Evolutionary conservation across 2,329 filamentous ascomycete species (phyloP).

Genomic region (Kalmusia sp.): DNA sequence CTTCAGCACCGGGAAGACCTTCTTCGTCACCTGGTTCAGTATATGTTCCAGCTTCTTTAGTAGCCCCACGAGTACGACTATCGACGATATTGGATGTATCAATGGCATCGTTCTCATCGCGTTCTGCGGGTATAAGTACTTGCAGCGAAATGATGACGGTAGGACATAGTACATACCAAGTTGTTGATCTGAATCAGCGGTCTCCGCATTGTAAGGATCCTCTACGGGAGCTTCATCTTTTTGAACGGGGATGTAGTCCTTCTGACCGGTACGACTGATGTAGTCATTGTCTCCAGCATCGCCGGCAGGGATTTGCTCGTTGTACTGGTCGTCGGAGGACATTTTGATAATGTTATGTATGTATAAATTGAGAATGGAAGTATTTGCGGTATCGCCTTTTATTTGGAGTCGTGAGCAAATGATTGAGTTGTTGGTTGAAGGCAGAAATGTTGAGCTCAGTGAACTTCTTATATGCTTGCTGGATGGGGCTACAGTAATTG

Average conservation of each 20-base stretch:
- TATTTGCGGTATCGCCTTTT: not conserved
- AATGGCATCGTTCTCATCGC: constrained; percentile 59
- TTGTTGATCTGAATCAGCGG: constrained; percentile 56
- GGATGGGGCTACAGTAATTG: constrained; percentile 3
- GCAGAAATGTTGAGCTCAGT: no score
- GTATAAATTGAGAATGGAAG: not conserved
- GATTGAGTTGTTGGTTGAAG: no score
- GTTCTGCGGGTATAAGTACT: constrained; percentile 11
- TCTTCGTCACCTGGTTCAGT: constrained; percentile 61
- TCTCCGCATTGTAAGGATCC: constrained; percentile 52
- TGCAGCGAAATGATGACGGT: no score
- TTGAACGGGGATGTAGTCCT: constrained; percentile 54
- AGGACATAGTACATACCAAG: constrained; percentile 47
- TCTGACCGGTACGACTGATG: constrained; percentile 54
- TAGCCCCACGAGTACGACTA: constrained; percentile 55
- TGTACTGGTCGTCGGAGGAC: constrained; percentile 40
- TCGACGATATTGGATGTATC: constrained; percentile 57
- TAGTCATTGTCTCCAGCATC: constrained; percentile 54
- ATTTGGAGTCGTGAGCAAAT: no score
- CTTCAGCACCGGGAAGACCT: constrained; percentile 45
- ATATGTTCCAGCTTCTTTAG: constrained; percentile 54
- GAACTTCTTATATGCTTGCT: not conserved
- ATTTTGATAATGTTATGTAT: constrained; percentile 23
- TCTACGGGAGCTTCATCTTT: constrained; percentile 55
- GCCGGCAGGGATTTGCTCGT: constrained; percentile 42